Evolutionary conservation across 2,329 filamentous ascomycete species (phyloP).

Genomic region (Sporothrix inflata): DNA sequence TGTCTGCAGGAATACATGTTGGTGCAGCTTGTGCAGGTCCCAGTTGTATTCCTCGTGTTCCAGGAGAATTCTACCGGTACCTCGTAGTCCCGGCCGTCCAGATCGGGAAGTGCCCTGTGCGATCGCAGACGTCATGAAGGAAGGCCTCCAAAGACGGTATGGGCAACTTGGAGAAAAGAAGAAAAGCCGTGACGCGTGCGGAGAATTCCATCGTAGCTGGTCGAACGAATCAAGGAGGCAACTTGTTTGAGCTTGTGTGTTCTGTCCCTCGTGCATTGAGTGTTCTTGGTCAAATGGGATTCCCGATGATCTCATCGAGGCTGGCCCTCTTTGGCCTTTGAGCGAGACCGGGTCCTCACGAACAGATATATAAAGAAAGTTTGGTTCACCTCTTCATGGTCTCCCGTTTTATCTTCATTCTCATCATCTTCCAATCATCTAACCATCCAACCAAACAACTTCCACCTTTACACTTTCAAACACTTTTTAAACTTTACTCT

Average conservation of each 20-base stretch:
- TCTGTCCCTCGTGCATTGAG: neutral
- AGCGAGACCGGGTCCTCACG: neutral
- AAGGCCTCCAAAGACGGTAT: neutral
- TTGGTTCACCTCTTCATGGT: neutral
- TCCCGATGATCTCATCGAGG: conserved; percentile 18
- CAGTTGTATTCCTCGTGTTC: neutral
- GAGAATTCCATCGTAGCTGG: neutral
- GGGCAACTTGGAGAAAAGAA: neutral
- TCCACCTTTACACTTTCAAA: neutral
- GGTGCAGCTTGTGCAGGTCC: neutral
- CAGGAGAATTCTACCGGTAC: neutral
- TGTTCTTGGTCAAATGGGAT: neutral
- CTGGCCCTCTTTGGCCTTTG: neutral
- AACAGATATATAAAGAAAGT: neutral
- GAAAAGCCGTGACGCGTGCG: neutral
- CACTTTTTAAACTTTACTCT: neutral
- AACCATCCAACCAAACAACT: neutral
- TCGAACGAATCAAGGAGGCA: conserved; percentile 15
- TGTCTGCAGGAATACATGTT: neutral
- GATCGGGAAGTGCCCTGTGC: neutral
- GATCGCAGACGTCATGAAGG: conserved; percentile 25
- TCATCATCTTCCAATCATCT: neutral
- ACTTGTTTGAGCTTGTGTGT: neutral
- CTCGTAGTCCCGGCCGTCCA: neutral
- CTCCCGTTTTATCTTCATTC: neutral